phyloP scores from a whole-genome alignment of 169 alveolate species.

The Plasmodium cynomolgi region DNA sequence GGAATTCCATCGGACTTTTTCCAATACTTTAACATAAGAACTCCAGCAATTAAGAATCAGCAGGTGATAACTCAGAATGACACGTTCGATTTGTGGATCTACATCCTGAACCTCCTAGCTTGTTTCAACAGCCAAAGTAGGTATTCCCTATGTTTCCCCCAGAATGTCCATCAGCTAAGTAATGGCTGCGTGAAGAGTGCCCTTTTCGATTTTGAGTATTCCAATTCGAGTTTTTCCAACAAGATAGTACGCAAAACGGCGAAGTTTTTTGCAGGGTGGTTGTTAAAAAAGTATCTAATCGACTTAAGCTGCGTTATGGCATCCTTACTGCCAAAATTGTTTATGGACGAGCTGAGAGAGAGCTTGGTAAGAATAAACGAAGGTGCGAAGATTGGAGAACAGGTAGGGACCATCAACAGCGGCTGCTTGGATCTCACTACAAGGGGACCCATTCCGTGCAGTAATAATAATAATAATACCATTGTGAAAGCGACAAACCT shows the following conservation, averaged over 20 bases:
- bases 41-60: slow-evolving; percentile 74
- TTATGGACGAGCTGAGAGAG: slow-evolving; percentile 72
- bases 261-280: slow-evolving; percentile 80
- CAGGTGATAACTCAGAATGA: slow-evolving; percentile 80
- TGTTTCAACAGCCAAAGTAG: slow-evolving; percentile 60
- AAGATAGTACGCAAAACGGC: slow-evolving; percentile 64
- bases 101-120: slow-evolving; percentile 65
- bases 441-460: background rate
- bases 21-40: slow-evolving; percentile 23
- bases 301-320: slow-evolving; percentile 82
- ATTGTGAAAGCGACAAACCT: background rate
- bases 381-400: background rate
- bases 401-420: background rate
- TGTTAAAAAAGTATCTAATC: slow-evolving; percentile 79
- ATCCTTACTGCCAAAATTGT: slow-evolving; percentile 80
- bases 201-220: slow-evolving; percentile 79
- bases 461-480: background rate
- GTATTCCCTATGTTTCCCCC: slow-evolving; percentile 73
- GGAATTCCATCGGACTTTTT: slow-evolving; percentile 63
- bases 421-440: background rate
- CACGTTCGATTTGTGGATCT: slow-evolving; percentile 79
- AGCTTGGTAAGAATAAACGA: slow-evolving; percentile 19
- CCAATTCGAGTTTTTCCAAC: slow-evolving; percentile 77
- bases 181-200: slow-evolving; percentile 67
- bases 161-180: slow-evolving; percentile 16